These are phyloP conservation scores for Candida vartiovaarae DNA, from an alignment of 805 yeast genomes.

Conservation along the genomic window DNA sequence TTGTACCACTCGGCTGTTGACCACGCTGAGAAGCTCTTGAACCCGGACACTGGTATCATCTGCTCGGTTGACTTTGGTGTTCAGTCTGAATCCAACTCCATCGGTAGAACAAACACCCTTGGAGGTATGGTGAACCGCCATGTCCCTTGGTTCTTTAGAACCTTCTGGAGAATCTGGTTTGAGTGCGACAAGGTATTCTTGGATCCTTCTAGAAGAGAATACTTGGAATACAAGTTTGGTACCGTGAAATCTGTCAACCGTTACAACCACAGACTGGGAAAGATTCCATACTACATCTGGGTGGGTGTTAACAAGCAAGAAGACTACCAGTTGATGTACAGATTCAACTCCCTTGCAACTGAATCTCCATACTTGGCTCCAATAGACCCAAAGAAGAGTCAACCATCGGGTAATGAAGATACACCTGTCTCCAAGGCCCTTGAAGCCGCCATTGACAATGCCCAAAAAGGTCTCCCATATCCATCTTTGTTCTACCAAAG, in stretches of 20 bases:
- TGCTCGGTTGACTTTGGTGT: conserved; percentile 79
- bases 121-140: conserved; percentile 71
- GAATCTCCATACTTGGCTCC: conserved; percentile 81
- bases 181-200: conserved; percentile 76
- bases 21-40: conserved; percentile 46
- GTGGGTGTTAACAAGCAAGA: conserved; percentile 61
- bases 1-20: conserved; percentile 74
- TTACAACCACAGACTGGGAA: conserved; percentile 58
- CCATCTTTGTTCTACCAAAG: conserved; percentile 77
- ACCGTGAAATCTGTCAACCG: conserved; percentile 69
- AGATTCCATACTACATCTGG: conserved; percentile 81
- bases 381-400: conserved; percentile 18
- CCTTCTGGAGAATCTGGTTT: conserved; percentile 85
- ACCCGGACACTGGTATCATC: conserved; percentile 50
- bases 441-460: conserved; percentile 64
- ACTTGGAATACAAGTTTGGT: conserved; percentile 76
- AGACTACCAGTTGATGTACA: conserved; percentile 40
- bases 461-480: conserved; percentile 60
- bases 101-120: conserved; percentile 64
- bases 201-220: conserved; percentile 76
- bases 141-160: conserved; percentile 69
- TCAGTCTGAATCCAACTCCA: conserved; percentile 54
- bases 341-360: conserved; percentile 66
- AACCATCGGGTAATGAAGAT: conserved; percentile 13
- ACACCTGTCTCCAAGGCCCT: conserved; percentile 58